phyloP scores from a whole-genome alignment of 2,329 filamentous ascomycete genomes.

The Botrytis fragariae region DNA sequence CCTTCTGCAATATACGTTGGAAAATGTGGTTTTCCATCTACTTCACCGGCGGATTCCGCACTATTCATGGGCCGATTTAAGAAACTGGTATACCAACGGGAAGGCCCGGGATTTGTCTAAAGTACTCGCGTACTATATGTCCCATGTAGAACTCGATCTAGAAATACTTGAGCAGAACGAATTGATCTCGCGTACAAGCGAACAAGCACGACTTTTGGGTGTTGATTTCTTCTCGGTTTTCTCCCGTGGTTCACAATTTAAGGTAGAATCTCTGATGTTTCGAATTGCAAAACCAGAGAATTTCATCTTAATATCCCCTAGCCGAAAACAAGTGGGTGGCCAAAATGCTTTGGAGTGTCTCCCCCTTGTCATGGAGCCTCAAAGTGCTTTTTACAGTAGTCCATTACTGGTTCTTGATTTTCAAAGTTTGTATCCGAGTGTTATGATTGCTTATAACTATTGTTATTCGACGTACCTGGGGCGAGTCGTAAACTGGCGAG shows the following conservation, averaged over 20 bases:
- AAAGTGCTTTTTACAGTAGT: constrained; percentile 89
- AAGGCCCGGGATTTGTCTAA: constrained; percentile 69
- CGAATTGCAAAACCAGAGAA: constrained; percentile 97
- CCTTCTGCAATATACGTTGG: constrained; percentile 90
- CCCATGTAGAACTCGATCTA: constrained; percentile 76
- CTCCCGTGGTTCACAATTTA: constrained; percentile 92
- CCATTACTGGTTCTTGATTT: constrained; percentile 92
- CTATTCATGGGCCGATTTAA: constrained; percentile 76
- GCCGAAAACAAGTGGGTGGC: constrained; percentile 83
- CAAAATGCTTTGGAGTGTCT: constrained; percentile 95
- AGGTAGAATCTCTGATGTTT: constrained; percentile 98
- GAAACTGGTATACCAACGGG: constrained; percentile 73
- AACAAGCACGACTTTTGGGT: constrained; percentile 88
- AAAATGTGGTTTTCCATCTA: constrained; percentile 90
- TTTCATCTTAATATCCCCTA: constrained; percentile 85
- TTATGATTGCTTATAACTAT: constrained; percentile 99
- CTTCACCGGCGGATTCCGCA: constrained; percentile 85
- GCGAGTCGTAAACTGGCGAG: constrained; percentile 82
- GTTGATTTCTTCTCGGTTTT: constrained; percentile 98
- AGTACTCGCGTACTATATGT: constrained; percentile 73
- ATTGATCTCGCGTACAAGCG: constrained; percentile 81
- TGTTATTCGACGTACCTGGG: constrained; percentile 97
- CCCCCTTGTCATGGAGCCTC: constrained; percentile 95
- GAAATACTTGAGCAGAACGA: constrained; percentile 90
- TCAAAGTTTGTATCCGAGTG: constrained; percentile 90